Evolutionary conservation across 1,139 yeast species (phyloP), one percentile per base, ranked within the genome.

Genomic region (Scheffersomyces segobiensis): DNA sequence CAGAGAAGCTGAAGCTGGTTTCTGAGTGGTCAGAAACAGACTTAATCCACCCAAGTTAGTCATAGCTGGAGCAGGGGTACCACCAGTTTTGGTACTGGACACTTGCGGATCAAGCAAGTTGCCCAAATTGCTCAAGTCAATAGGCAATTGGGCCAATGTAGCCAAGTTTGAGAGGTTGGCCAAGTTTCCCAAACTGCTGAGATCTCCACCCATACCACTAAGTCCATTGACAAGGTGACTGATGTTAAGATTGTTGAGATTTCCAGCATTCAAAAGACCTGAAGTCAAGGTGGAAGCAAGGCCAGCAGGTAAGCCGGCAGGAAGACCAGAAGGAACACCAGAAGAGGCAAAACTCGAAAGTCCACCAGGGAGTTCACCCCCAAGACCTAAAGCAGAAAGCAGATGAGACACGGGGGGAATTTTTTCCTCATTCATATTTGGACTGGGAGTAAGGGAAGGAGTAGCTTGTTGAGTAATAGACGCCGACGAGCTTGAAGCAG

Each of bases 161-260:
- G 84, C 83, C 57, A 80, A 68, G 60, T 76, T 79, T 26, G 79
- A 71, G 52, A 80, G 67, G 60, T 75, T 78, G 10, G 83, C 81
- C 57, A 78, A 65, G 60, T 72, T 78, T 2, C 82, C 82, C 39
- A 78, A 67, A 47, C 71, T 67, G 54, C 77, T 69, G 54, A 78
- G 64, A 57, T 77, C 80, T 17, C 77, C 75, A 12, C 68, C 69
- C 39, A 74, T 58, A 7, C 79, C 80, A 46, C 80, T 72, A 47
- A 80, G 66, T 59, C 78, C 79, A 63, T 80, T 78, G 24, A 80
- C 82, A 62, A 80, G 72, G 59, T 79, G 83, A 58, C 83, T 77
- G 56, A 80, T 63, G 62, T 79, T 80, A 61, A 80, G 67, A 62
- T 80, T 80, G 62, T 80, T 80, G 60, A 80, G 68, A 63, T 79